These are phyloP conservation scores for Hypomyces rosellus DNA, from an alignment of 2,329 filamentous ascomycete genomes.

Conservation along the genomic window DNA sequence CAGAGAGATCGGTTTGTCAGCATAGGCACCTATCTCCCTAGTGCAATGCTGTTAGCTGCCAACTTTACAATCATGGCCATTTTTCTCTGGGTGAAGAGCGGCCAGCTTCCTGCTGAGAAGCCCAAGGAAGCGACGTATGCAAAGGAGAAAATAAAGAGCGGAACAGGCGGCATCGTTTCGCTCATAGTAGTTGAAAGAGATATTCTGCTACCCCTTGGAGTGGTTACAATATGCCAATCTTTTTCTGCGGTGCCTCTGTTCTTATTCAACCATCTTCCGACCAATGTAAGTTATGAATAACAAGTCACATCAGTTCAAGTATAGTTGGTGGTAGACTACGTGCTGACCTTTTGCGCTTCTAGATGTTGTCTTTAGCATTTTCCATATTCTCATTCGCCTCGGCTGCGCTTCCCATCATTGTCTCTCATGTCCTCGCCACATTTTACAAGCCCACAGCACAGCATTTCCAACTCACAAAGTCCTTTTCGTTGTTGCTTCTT, in stretches of 20 bases:
- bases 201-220: slow-evolving; percentile 64
- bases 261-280: slow-evolving; percentile 70
- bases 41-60: slow-evolving; percentile 91
- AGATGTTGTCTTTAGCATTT: slow-evolving; percentile 52
- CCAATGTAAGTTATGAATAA: slow-evolving; percentile 45
- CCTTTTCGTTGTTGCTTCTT: slow-evolving; percentile 84
- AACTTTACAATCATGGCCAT: slow-evolving; percentile 97
- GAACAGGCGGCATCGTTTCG: not conserved
- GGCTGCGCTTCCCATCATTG: slow-evolving; percentile 47
- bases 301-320: too few species aligned
- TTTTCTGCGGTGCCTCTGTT: slow-evolving; percentile 76
- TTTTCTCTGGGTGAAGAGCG: slow-evolving; percentile 86
- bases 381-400: slow-evolving; percentile 50
- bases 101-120: slow-evolving; percentile 37
- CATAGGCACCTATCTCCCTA: slow-evolving; percentile 94
- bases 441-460: slow-evolving; percentile 53
- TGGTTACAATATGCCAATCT: slow-evolving; percentile 69
- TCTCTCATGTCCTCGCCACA: slow-evolving; percentile 49
- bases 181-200: slow-evolving; percentile 35
- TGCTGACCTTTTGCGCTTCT: not conserved
- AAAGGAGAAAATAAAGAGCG: not conserved
- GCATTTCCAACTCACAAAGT: slow-evolving; percentile 74
- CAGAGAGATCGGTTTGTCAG: slow-evolving; percentile 89
- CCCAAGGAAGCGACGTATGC: slow-evolving; percentile 10
- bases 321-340: not conserved